Percentiles rank a stretch among this genome's conserved stretches.
These are phyloP conservation scores for Forsythia viridissima DNA, from an alignment of 257 asterid species.

Conservation along the genomic window DNA sequence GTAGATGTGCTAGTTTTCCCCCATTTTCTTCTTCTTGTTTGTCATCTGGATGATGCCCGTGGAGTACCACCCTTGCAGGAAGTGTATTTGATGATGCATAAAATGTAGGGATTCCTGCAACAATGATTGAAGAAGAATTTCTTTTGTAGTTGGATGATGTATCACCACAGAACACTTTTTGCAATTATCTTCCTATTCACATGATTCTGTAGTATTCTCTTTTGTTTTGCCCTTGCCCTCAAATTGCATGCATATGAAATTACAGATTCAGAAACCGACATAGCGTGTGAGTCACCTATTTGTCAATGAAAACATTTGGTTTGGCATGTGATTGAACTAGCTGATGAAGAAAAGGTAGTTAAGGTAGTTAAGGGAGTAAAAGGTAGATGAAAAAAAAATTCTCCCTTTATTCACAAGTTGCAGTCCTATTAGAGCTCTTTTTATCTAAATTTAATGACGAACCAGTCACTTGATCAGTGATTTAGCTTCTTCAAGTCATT, in stretches of 20 bases:
- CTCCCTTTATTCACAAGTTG: background rate
- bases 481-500: constrained; percentile 7
- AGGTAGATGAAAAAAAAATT: constrained; percentile 7
- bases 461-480: background rate
- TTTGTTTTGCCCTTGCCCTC: constrained; percentile 18
- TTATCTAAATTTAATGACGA: background rate
- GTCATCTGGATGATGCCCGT: constrained; percentile 80
- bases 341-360: constrained; percentile 6
- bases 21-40: constrained; percentile 46
- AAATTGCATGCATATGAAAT: constrained; percentile 12
- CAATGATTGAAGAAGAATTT: constrained; percentile 1
- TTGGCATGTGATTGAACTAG: constrained; percentile 21
- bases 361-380: background rate
- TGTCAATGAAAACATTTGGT: constrained; percentile 11
- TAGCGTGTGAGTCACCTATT: constrained; percentile 2
- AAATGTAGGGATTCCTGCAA: constrained; percentile 45
- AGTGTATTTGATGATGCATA: constrained; percentile 28
- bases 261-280: constrained; percentile 4
- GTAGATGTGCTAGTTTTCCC: constrained; percentile 82
- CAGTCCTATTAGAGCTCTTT: background rate
- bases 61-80: constrained; percentile 72
- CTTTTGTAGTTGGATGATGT: background rate
- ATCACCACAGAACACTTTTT: constrained; percentile 8
- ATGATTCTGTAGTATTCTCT: background rate
- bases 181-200: constrained; percentile 10